Evolutionary conservation across 2,329 filamentous ascomycete species (phyloP).

Genomic region (Phaeosphaeria sp.): DNA sequence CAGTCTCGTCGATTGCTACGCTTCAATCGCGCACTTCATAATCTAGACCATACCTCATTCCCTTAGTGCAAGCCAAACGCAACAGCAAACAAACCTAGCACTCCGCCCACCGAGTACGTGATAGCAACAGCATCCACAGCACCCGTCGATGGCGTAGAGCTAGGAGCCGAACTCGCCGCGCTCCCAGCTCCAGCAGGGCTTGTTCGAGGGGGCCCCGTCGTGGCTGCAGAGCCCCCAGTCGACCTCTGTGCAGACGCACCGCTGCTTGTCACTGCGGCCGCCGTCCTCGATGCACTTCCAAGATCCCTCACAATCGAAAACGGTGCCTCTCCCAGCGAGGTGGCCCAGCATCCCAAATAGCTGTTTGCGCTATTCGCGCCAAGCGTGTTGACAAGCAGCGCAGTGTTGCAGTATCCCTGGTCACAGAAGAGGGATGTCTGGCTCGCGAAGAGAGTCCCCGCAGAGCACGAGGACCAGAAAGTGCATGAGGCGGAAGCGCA

Average conservation of each 20-base stretch:
- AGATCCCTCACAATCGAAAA: constrained; percentile 4
- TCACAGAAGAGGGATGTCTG: constrained; percentile 30
- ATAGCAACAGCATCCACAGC: neutral
- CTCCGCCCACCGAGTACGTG: neutral
- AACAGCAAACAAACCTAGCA: neutral
- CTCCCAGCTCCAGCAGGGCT: neutral
- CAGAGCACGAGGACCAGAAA: constrained; percentile 31
- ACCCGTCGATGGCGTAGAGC: neutral
- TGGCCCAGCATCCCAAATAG: constrained; percentile 33
- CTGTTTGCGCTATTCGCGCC: constrained; percentile 22
- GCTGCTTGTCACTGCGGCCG: neutral
- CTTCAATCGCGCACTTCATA: neutral
- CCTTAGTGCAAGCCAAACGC: neutral
- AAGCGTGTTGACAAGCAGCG: constrained; percentile 22
- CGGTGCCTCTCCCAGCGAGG: constrained; percentile 19
- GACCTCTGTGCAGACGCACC: neutral
- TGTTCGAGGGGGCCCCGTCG: neutral
- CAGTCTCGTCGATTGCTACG: neutral
- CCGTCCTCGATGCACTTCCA: neutral
- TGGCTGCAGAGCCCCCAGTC: neutral
- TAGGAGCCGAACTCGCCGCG: neutral
- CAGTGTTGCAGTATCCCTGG: constrained; percentile 32
- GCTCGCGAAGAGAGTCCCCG: constrained; percentile 21
- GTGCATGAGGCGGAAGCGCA: constrained; percentile 20
- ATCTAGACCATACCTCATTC: neutral